Percentiles rank a stretch among this genome's conserved stretches.
Evolutionary conservation across 2,329 filamentous ascomycete genomes (phyloP).

Genomic region (Lasiodiplodia hormozganensis): DNA sequence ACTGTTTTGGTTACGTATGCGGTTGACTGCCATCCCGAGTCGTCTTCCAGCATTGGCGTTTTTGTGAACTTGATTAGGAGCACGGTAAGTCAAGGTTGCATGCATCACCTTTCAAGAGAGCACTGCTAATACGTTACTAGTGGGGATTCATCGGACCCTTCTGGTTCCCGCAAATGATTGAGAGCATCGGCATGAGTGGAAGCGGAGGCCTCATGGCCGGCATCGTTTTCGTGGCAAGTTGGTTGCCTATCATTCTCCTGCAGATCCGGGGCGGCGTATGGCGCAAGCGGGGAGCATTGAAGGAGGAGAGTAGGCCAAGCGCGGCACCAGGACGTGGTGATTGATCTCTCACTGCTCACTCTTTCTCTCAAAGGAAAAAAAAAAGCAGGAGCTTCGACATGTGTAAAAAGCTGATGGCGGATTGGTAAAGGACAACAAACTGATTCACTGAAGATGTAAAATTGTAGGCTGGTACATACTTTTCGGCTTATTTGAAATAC

Average conservation of each 20-base stretch:
- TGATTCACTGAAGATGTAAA: background rate
- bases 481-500: conserved; percentile 5
- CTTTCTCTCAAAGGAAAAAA: background rate
- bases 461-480: background rate
- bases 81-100: conserved; percentile 32
- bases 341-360: background rate
- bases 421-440: background rate
- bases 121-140: conserved; percentile 31
- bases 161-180: conserved; percentile 51
- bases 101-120: background rate
- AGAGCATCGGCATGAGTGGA: conserved; percentile 43
- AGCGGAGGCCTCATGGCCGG: conserved; percentile 48
- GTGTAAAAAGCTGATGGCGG: background rate
- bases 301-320: background rate
- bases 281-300: conserved; percentile 22
- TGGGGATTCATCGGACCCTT: conserved; percentile 52
- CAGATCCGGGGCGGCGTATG: conserved; percentile 30
- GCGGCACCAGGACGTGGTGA: conserved; percentile 5
- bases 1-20: conserved; percentile 67
- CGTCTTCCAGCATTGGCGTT: conserved; percentile 62
- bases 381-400: background rate
- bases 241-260: conserved; percentile 37
- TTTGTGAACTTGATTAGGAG: conserved; percentile 65
- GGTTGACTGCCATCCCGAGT: conserved; percentile 62
- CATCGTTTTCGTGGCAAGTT: conserved; percentile 35